Percentiles rank a stretch among this genome's conserved stretches.
Conservation (phyloP, 208 protist genomes). For the Wallacemonas sp. region DNA sequence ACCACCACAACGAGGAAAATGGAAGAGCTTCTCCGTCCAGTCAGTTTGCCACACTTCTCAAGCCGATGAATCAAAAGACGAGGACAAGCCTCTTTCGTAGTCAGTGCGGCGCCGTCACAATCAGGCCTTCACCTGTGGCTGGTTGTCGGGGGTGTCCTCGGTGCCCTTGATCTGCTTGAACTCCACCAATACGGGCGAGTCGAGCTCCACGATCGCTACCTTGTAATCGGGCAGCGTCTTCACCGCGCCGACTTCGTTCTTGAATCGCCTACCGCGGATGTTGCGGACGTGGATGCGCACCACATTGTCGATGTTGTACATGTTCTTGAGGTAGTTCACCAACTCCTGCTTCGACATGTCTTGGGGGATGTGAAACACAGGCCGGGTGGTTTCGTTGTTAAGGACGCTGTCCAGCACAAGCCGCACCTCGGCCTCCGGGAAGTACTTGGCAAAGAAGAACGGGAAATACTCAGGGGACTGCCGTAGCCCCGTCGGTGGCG, state of each 20-base stretch:
- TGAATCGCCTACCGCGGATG: constrained; percentile 66
- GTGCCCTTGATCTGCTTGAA: constrained; percentile 91
- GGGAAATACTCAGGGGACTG: constrained; percentile 78
- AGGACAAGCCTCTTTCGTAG: no score
- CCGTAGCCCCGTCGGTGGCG: constrained; percentile 78
- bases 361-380: constrained; percentile 80
- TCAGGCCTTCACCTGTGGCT: constrained; percentile 47
- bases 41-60: no score
- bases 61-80: no score
- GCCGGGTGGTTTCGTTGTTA: constrained; percentile 81
- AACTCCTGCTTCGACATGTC: constrained; percentile 87
- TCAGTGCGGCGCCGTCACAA: no score
- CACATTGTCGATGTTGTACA: constrained; percentile 84
- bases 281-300: constrained; percentile 73
- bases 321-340: constrained; percentile 83
- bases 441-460: constrained; percentile 80
- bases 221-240: constrained; percentile 80
- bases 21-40: no score
- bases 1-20: no score
- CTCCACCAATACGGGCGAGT: constrained; percentile 76
- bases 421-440: constrained; percentile 74
- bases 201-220: constrained; percentile 76
- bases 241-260: constrained; percentile 87
- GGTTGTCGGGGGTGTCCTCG: constrained; percentile 83
- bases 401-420: constrained; percentile 86